Evolutionary conservation across 441 rosid genomes (phyloP).

Genomic region (Arabidopsis lyrata): DNA sequence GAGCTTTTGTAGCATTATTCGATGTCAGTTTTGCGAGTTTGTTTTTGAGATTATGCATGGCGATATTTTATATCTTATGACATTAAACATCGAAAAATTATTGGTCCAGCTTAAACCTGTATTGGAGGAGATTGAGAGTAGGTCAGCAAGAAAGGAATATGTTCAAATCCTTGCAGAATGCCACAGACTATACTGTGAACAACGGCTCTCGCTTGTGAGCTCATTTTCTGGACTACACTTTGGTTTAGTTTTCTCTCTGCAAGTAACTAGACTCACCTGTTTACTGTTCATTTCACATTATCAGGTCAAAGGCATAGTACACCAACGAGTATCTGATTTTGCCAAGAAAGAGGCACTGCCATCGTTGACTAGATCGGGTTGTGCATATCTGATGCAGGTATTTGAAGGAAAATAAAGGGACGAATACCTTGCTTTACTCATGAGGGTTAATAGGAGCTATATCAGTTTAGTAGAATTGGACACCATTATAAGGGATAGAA

Average conservation of each 20-base stretch:
- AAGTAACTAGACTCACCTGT: conserved; percentile 31
- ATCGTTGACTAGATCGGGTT: conserved; percentile 95
- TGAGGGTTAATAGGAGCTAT: conserved; percentile 23
- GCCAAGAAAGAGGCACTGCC: conserved; percentile 93
- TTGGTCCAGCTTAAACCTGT: conserved; percentile 85
- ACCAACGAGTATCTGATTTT: conserved; percentile 89
- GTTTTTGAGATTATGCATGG: conserved; percentile 5
- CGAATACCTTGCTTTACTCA: conserved; percentile 8
- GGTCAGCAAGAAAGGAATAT: conserved; percentile 94
- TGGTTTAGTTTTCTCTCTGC: conserved; percentile 31
- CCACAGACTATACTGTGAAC: conserved; percentile 95
- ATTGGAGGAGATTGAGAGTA: conserved; percentile 89
- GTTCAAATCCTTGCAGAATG: conserved; percentile 87
- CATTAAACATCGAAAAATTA: conserved; percentile 14
- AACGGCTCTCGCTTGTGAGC: conserved; percentile 89
- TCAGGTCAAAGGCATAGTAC: conserved; percentile 91
- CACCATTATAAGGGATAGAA: conserved; percentile 13
- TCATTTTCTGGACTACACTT: conserved; percentile 25
- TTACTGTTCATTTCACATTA: conserved; percentile 32
- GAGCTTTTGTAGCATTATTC: conserved; percentile 14
- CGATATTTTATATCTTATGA: conserved; percentile 3
- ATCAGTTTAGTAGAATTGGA: conserved; percentile 24
- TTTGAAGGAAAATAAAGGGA: conserved; percentile 17
- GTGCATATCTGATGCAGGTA: conserved; percentile 98
- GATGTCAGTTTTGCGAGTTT: conserved; percentile 14